Percentiles rank a stretch among this genome's conserved stretches.
phyloP scores from a whole-genome alignment of 2,329 filamentous ascomycete species.

The Trichoderma asperellum region DNA sequence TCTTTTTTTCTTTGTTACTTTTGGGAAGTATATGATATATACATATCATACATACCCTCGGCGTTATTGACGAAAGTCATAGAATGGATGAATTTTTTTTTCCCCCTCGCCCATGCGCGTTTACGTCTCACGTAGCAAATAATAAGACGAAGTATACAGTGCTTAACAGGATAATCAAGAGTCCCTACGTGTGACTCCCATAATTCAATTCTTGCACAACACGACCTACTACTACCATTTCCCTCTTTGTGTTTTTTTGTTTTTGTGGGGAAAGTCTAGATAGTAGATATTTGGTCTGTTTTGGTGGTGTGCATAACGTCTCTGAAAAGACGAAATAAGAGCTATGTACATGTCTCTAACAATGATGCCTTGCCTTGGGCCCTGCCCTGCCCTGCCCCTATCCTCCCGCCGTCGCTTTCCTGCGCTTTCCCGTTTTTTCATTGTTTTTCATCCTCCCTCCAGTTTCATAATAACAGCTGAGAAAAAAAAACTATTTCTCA shows the following conservation, averaged over 20 bases:
- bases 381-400: background rate
- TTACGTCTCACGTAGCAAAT: background rate
- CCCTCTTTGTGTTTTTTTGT: background rate
- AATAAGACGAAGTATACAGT: background rate
- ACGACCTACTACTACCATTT: conserved; percentile 7
- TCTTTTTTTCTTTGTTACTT: background rate
- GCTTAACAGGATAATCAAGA: background rate
- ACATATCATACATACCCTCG: conserved; percentile 27
- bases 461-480: background rate
- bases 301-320: conserved; percentile 8
- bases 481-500: background rate
- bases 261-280: background rate
- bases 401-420: background rate
- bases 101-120: background rate
- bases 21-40: conserved; percentile 24
- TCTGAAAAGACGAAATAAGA: conserved; percentile 8
- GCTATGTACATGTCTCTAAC: conserved; percentile 29
- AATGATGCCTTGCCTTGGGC: conserved; percentile 5
- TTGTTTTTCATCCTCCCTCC: background rate
- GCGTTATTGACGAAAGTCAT: conserved; percentile 23
- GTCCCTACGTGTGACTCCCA: background rate
- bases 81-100: conserved; percentile 22
- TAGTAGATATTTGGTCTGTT: background rate
- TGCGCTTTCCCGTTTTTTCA: background rate
- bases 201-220: background rate